A percentile compares a stretch with the other conserved stretches of the same genome.
Conservation (phyloP, 345 rosid genomes). For the Microcos paniculata region DNA sequence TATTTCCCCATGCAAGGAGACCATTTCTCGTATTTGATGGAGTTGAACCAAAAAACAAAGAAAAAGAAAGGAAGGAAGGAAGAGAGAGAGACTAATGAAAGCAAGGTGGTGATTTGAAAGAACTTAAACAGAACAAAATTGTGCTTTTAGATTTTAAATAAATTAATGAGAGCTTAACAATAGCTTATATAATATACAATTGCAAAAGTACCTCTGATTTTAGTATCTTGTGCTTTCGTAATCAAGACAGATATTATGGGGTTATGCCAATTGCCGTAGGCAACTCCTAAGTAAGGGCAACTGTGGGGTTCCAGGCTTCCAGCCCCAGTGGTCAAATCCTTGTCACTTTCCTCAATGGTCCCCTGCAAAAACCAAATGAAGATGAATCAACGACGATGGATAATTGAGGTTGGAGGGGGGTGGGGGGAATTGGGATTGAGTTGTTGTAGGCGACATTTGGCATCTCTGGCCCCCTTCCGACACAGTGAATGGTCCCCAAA, state of each 20-base stretch:
- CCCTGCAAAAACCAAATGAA: conserved; percentile 24
- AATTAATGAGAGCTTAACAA: not conserved
- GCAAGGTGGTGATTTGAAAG: conserved; percentile 1
- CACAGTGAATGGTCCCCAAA: conserved; percentile 9
- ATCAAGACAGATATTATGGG: conserved; percentile 16
- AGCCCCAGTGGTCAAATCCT: conserved; percentile 26
- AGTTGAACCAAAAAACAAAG: too few species aligned
- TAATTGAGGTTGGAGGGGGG: conserved; percentile 14
- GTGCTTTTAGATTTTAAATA: not conserved
- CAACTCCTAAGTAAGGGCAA: conserved; percentile 1
- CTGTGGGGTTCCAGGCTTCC: conserved; percentile 22
- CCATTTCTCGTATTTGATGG: not conserved
- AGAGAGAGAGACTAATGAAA: not conserved
- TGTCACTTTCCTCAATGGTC: conserved; percentile 42
- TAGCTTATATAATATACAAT: not conserved
- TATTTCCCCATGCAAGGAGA: not conserved
- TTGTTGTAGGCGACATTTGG: not conserved
- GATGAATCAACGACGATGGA: conserved; percentile 23
- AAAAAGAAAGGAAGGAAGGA: not conserved
- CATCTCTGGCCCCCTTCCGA: not conserved
- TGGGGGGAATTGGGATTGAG: not conserved
- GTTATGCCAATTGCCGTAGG: conserved; percentile 13
- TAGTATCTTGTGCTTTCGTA: not conserved
- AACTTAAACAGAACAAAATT: conserved; percentile 6
- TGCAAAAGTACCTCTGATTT: not conserved